Evolutionary conservation across 805 yeast species (phyloP), one percentile per base, ranked within the genome.

Genomic region (Candida palmyrensis): DNA sequence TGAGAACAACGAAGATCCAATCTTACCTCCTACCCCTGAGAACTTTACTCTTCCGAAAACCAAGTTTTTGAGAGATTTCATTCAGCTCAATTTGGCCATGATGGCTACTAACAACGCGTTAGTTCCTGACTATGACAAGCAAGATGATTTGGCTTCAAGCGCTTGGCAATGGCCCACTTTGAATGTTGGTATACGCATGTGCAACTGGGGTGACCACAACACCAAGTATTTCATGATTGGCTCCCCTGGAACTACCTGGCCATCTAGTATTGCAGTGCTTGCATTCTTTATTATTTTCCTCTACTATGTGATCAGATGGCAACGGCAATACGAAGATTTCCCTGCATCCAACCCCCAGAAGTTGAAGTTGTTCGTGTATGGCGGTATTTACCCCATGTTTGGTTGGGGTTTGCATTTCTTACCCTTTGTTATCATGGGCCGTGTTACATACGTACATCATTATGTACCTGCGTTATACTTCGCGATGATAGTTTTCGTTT

Each of bases 401-500:
- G 95, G 96, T 8, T 90, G 97, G 97, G 70, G 78, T 27, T 68
- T 87, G 49, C 97, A 90, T 60, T 90, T 69, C 59, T 53, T 84
- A 49, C 97, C 98, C 21, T 90, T 90, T 61, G 75, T 82, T 20
- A 61, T 87, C 39, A 90, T 90, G 98, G 88, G 94, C 6, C 45
- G 71, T 32, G 71, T 66, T 12, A 65, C 63, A 5, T 66, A 66
- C 38, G 44, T 66, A 27, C 71, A 66, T 44, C 71, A 90, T 58
- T 90, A 90, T 59, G 75, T 88, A 45, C 98, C 98, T 10, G 96
- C 97, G 1, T 71, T 89, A 42, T 90, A 84, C 62, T 90, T 90
- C 66, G 97, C 97, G 32, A 81, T 88, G 67, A 65, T 89, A 43
- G 80, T 86, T 19, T 69, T 77, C 45, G 77, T 75, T 36, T 83